Conservation (phyloP, 495 filamentous ascomycete genomes). For the Pyrenula massariospora region DNA sequence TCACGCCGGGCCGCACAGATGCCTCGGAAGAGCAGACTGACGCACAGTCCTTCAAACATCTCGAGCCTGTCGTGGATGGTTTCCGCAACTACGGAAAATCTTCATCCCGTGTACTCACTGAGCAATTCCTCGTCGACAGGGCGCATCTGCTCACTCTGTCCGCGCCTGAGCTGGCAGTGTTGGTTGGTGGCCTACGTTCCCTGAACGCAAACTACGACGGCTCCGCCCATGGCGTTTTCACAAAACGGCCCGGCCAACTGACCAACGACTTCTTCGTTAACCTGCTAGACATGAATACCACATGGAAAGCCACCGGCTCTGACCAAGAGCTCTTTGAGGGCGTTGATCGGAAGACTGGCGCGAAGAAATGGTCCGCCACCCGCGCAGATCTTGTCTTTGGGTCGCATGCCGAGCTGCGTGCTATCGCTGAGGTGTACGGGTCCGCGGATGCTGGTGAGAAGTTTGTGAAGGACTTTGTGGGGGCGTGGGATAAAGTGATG, state of each 20-base stretch:
- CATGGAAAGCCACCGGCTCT: conserved; percentile 41
- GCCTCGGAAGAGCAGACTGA: conserved; percentile 57
- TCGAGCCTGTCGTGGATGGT: conserved; percentile 52
- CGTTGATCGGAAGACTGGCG: conserved; percentile 51
- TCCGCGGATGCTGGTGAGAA: conserved; percentile 39
- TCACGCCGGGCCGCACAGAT: conserved; percentile 34
- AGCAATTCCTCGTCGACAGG: conserved; percentile 56
- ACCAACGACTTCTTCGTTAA: conserved; percentile 71
- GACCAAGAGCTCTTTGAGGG: conserved; percentile 47
- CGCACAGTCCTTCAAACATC: conserved; percentile 43
- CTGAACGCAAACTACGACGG: conserved; percentile 57
- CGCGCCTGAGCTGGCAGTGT: conserved; percentile 53
- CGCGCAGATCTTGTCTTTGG: conserved; percentile 61
- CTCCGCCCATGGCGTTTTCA: conserved; percentile 50
- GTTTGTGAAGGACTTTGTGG: conserved; percentile 59
- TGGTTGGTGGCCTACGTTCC: conserved; percentile 54
- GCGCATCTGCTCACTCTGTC: conserved; percentile 56
- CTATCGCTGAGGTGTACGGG: conserved; percentile 55
- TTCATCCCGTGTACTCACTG: conserved; percentile 42
- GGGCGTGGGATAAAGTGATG: conserved; percentile 61
- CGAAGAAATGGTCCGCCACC: conserved; percentile 55
- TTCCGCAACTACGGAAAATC: conserved; percentile 65
- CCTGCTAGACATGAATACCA: conserved; percentile 52
- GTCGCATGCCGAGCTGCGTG: conserved; percentile 58
- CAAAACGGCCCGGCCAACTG: conserved; percentile 47